Base-by-base conservation (phyloP, 768 basidiomycete species). In the Xerocomellus dryophilus region DNA sequence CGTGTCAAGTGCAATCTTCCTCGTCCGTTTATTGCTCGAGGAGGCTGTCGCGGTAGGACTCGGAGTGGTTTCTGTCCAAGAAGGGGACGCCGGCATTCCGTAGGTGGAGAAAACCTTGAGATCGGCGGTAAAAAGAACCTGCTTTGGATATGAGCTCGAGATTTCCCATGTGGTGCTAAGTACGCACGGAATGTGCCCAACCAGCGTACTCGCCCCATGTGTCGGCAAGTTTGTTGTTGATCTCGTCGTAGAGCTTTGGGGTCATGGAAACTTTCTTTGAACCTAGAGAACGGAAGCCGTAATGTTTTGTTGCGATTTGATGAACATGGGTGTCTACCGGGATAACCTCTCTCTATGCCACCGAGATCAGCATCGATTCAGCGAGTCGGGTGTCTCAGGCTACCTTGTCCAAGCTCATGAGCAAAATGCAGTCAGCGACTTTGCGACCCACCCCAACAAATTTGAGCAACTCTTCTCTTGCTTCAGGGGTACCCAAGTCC, bases 291-390 rank as follows among this genome's bases (percentile, higher is more conserved):
- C 81, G 82, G 11, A 91, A 63, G 1, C 85, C 86, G 61, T 93
- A 91, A 62, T 90, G 76, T 65, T 88, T 92, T 21, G 78, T 72
- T 9, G 91, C 90, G 49, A 98, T 94, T 65, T 96, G 93, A 58
- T 88, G 77, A 27, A 99, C 90, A 66, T 99, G 97, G 0, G 95
- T 97, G 66, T 99, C 97, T 48, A 99, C 90, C 4, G 97, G 97
- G 9, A 98, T 81, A 15, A 94, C 85, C 59, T 92, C 88, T 62
- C 74, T 78, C 92, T 96, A 43, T n/a, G 32, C 14, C 36, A 43
- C 15, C 3, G 25, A 35, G 32, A 38, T 67, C 47, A 61, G 47
- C 10, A 42, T 47, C n/a, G 4, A 20, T 32, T 41, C n/a, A n/a
- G 7, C 23, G 25, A n/a, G 20, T 36, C 10, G 56, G 59, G 35